Evolutionary conservation across 805 yeast genomes (phyloP).

Genomic region (Candida parachauliodes): DNA sequence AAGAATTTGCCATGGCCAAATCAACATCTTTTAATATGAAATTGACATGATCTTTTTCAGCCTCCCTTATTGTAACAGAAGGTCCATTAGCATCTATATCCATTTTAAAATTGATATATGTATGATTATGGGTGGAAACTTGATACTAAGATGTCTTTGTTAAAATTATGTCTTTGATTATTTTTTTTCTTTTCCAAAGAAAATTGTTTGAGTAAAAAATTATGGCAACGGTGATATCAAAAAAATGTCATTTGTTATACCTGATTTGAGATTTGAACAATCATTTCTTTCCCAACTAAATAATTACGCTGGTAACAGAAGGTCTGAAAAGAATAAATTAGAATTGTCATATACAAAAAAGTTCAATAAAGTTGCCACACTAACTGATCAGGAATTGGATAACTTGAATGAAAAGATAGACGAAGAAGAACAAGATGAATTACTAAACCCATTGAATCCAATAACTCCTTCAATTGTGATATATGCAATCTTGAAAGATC

Average conservation of each 20-base stretch:
- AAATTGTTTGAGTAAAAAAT: no score
- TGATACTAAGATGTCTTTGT: no score
- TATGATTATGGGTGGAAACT: no score
- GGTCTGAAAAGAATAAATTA: slow-evolving; percentile 3
- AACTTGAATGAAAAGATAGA: slow-evolving; percentile 17
- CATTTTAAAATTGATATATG: no score
- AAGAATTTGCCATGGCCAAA: slow-evolving; percentile 84
- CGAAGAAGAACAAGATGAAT: slow-evolving; percentile 11
- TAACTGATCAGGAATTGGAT: slow-evolving; percentile 19
- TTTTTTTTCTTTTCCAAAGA: no score
- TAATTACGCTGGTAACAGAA: slow-evolving; percentile 23
- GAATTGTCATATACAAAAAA: not conserved
- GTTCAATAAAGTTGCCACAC: not conserved
- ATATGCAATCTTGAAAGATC: slow-evolving; percentile 49
- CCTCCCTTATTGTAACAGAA: slow-evolving; percentile 81
- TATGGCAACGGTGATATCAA: no score
- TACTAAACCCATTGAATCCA: slow-evolving; percentile 27
- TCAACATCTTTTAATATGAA: slow-evolving; percentile 86
- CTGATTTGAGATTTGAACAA: slow-evolving; percentile 68
- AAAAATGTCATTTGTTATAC: slow-evolving; percentile 26
- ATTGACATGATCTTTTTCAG: slow-evolving; percentile 84
- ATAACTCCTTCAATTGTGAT: slow-evolving; percentile 44
- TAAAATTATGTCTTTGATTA: not conserved
- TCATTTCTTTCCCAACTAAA: slow-evolving; percentile 43
- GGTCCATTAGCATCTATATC: slow-evolving; percentile 50